Percentiles rank a stretch among this genome's conserved stretches.
Conservation (phyloP, 768 basidiomycete species). For the Hypholoma sublateritium region DNA sequence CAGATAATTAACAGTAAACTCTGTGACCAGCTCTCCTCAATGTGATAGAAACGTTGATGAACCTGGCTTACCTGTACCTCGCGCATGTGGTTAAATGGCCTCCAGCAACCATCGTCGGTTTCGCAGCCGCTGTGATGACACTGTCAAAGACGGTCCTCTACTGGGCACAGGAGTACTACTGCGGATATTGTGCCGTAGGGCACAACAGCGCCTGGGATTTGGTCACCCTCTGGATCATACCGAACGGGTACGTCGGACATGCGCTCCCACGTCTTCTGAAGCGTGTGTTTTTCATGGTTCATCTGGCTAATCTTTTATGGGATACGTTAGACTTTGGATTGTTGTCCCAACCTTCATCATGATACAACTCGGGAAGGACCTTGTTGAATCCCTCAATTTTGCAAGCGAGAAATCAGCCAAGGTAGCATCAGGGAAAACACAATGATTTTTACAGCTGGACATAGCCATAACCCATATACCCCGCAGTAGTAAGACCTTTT, state of each 20-base stretch:
- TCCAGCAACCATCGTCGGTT: conserved; percentile 72
- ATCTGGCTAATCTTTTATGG: not conserved
- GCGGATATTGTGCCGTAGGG: conserved; percentile 68
- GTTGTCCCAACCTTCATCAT: conserved; percentile 66
- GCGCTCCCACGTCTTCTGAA: not conserved
- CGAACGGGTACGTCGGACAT: conserved; percentile 64
- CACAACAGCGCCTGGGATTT: conserved; percentile 62
- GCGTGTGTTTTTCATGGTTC: not conserved
- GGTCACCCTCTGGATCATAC: conserved; percentile 66
- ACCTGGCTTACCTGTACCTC: conserved; percentile 74
- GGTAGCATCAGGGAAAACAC: conserved; percentile 9
- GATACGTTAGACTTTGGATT: conserved; percentile 65
- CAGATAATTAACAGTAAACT: not conserved
- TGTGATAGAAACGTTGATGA: conserved; percentile 74
- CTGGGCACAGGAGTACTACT: conserved; percentile 77
- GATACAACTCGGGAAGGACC: conserved; percentile 60
- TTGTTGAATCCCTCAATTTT: conserved; percentile 42
- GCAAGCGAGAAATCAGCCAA: conserved; percentile 11
- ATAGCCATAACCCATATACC: not conserved
- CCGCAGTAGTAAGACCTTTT: too few relatives aligned
- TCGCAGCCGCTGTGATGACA: conserved; percentile 74
- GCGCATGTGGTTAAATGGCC: conserved; percentile 63
- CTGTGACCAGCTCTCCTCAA: conserved; percentile 67
- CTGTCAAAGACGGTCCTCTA: conserved; percentile 87
- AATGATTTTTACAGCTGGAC: not conserved